Base-by-base conservation (phyloP, 2,329 filamentous ascomycete genomes). In the Alternaria gansuensis region DNA sequence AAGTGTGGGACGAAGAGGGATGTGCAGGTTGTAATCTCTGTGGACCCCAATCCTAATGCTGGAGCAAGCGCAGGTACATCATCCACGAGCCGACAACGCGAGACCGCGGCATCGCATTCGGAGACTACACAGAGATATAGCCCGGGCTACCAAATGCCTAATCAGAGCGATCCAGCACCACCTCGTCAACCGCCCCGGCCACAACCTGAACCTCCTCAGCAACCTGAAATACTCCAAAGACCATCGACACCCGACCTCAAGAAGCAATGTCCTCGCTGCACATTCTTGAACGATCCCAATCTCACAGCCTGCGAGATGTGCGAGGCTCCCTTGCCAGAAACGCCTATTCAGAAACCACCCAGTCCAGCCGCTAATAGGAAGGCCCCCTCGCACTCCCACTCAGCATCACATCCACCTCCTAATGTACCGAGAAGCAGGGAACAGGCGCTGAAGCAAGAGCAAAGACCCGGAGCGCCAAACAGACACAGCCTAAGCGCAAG, bases 1-100 rank as follows among this genome's bases (percentile, higher is more conserved):
- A 77, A 76, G 57, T 77, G 75, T 52, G 75, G 74, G 3, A 71
- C 67, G 10, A 70, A 69, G 33, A 66, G 75, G 51, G 74, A 77
- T 62, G 74, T 77, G 2, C 68, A 69, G 33, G 71, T 77, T 13
- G 60, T 71, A 1, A 67, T 77, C 17, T 75, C 72, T 7, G 58
- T 77, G 14, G 75, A 77, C 62, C 75, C 74, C 0, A 68, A 55
- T 51, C 68, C 68, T 2, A 60, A 54, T 11, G 55, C 53, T 29
- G 69, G 68, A 21, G 56, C 60, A 37, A 41, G 28, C 26, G 39
- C 31, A 17, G 26, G 17, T n/a, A 21, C 49, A 13, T 24, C 61
- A 43, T 51, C 59, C 10, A 28, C 59, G 17, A 64, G 60, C 17
- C 57, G 39, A 40, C 64, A 63, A 5, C 63, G 58, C n/a, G 66